These are phyloP conservation scores for Plantago major DNA, from an alignment of 257 asterid species.

Conservation along the genomic window DNA sequence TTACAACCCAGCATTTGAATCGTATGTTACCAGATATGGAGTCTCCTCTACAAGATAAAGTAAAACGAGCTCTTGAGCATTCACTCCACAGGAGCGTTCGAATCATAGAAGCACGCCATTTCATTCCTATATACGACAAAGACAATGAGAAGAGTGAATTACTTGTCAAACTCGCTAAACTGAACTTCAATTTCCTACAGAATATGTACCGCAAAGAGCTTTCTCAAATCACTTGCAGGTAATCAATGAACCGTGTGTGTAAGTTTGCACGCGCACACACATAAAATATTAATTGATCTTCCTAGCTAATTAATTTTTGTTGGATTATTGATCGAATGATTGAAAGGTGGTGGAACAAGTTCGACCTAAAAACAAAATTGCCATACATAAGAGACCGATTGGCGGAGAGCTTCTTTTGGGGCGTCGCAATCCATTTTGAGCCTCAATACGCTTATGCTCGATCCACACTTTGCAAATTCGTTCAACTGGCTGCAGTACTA, in stretches of 20 bases:
- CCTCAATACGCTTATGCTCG: conserved; percentile 6
- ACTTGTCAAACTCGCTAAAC: not conserved
- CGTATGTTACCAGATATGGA: not conserved
- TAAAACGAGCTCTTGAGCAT: not conserved
- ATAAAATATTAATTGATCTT: too few species aligned
- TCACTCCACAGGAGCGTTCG: not conserved
- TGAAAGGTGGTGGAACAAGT: conserved; percentile 22
- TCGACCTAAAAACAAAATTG: conserved; percentile 5
- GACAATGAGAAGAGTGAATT: not conserved
- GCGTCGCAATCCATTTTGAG: conserved; percentile 4
- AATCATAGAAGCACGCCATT: conserved; percentile 5
- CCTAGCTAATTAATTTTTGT: too few species aligned
- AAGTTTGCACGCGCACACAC: too few species aligned
- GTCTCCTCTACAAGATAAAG: conserved; percentile 5
- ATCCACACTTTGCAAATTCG: not conserved
- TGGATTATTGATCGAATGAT: too few species aligned
- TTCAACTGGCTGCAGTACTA: not conserved
- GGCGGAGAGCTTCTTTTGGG: conserved; percentile 14
- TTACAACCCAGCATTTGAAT: not conserved
- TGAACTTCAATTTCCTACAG: conserved; percentile 7
- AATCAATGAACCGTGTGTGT: too few species aligned
- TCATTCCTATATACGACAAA: not conserved
- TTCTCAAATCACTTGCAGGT: not conserved
- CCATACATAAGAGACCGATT: conserved; percentile 15
- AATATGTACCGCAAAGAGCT: conserved; percentile 11